These are phyloP conservation scores for Collybia mongolica DNA, from an alignment of 768 basidiomycete genomes.

Conservation along the genomic window DNA sequence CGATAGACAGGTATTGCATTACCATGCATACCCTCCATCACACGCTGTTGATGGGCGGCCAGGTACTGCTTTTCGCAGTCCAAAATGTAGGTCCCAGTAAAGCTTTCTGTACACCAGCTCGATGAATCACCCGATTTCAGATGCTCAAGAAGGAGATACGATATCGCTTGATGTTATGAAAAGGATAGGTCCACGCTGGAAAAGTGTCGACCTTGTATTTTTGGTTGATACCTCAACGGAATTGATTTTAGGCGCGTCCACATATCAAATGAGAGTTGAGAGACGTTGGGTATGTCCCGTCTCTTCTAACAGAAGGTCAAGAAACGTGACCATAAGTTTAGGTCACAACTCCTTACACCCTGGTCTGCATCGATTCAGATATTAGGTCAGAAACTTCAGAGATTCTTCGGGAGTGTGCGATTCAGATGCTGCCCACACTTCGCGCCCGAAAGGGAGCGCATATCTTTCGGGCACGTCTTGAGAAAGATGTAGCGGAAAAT, in stretches of 20 bases:
- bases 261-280: slow-evolving; percentile 13
- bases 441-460: slow-evolving; percentile 4
- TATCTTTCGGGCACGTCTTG: slow-evolving; percentile 28
- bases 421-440: slow-evolving; percentile 10
- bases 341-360: neutral
- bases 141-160: slow-evolving; percentile 26
- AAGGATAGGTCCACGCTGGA: neutral
- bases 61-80: slow-evolving; percentile 50
- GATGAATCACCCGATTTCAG: slow-evolving; percentile 9
- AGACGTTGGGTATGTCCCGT: slow-evolving; percentile 16
- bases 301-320: neutral
- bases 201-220: slow-evolving; percentile 21
- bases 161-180: slow-evolving; percentile 25
- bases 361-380: slow-evolving; percentile 5
- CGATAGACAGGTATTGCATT: slow-evolving; percentile 29
- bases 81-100: slow-evolving; percentile 21
- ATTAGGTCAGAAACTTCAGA: neutral
- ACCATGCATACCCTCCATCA: slow-evolving; percentile 45
- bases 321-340: neutral
- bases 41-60: slow-evolving; percentile 55
- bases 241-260: slow-evolving; percentile 13
- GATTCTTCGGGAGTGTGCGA: slow-evolving; percentile 8
- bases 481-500: slow-evolving; percentile 20
- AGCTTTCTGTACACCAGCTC: slow-evolving; percentile 14
- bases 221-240: slow-evolving; percentile 23